Conservation (phyloP, 2,329 filamentous ascomycete genomes). For the Cytospora mali region DNA sequence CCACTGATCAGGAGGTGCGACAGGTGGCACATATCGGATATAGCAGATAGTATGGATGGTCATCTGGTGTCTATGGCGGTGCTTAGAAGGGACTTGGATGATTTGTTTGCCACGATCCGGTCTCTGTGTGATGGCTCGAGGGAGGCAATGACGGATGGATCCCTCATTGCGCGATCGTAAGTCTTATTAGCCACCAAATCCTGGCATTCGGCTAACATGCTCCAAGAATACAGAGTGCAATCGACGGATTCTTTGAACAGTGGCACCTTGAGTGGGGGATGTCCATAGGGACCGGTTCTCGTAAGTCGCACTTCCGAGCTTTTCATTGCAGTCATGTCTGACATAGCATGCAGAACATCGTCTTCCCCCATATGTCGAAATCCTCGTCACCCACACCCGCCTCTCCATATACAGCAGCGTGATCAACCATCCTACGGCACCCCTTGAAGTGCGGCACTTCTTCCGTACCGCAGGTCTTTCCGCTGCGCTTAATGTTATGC, state of each 20-base stretch:
- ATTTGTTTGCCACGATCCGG: conserved; percentile 59
- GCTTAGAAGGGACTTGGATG: conserved; percentile 65
- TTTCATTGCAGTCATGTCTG: background rate
- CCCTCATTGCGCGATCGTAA: conserved; percentile 55
- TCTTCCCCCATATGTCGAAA: conserved; percentile 74
- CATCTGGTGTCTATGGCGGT: conserved; percentile 74
- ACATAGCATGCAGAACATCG: conserved; percentile 45
- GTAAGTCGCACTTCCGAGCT: conserved; percentile 38
- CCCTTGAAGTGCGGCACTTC: conserved; percentile 70
- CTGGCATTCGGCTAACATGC: conserved; percentile 30
- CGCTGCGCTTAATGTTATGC: conserved; percentile 73
- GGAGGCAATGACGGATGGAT: conserved; percentile 51
- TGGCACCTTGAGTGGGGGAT: conserved; percentile 67
- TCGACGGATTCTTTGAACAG: conserved; percentile 66
- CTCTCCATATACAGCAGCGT: conserved; percentile 75
- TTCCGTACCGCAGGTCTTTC: conserved; percentile 73
- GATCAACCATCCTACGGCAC: conserved; percentile 73
- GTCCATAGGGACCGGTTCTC: conserved; percentile 56
- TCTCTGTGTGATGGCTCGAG: conserved; percentile 62
- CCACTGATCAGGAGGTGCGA: conserved; percentile 69
- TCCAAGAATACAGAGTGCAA: conserved; percentile 56
- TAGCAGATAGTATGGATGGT: conserved; percentile 68
- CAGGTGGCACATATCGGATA: conserved; percentile 65
- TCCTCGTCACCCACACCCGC: conserved; percentile 71
- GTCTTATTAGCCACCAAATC: conserved; percentile 22